phyloP scores from a whole-genome alignment of 331 rosid species.

The Phaseolus coccineus region DNA sequence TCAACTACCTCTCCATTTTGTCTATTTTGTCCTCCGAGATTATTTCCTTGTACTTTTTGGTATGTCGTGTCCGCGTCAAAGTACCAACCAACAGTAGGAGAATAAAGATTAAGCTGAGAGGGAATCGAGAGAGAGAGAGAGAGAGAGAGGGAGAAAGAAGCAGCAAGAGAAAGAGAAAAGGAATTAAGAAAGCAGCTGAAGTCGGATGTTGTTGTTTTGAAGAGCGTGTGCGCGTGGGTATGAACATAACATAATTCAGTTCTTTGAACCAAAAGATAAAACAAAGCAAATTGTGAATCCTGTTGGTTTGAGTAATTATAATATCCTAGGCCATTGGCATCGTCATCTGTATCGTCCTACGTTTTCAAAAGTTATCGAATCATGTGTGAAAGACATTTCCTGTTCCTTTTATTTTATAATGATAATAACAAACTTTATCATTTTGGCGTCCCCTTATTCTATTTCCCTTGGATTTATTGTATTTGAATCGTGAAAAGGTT shows the following conservation, averaged over 20 bases:
- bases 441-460: constrained; percentile 32
- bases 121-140: background rate
- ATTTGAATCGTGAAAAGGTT: constrained; percentile 43
- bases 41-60: constrained; percentile 1
- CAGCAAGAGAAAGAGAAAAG: constrained; percentile 5
- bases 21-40: background rate
- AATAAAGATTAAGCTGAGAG: constrained; percentile 26
- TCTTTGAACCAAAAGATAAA: constrained; percentile 35
- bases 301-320: constrained; percentile 38
- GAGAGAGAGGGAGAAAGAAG: background rate
- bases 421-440: constrained; percentile 38
- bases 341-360: constrained; percentile 34
- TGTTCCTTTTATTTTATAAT: constrained; percentile 46
- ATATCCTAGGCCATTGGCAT: constrained; percentile 47
- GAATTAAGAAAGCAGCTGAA: background rate
- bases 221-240: background rate
- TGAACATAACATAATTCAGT: background rate
- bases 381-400: constrained; percentile 48
- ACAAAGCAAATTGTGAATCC: constrained; percentile 24
- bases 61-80: constrained; percentile 6
- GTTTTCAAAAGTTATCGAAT: constrained; percentile 47
- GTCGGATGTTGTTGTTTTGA: background rate
- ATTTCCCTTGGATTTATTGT: constrained; percentile 41
- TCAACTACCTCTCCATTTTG: background rate
- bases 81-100: background rate